Evolutionary conservation across 2,329 filamentous ascomycete species (phyloP), one percentile per base, ranked within the genome.

Genomic region (Biscogniauxia marginata): DNA sequence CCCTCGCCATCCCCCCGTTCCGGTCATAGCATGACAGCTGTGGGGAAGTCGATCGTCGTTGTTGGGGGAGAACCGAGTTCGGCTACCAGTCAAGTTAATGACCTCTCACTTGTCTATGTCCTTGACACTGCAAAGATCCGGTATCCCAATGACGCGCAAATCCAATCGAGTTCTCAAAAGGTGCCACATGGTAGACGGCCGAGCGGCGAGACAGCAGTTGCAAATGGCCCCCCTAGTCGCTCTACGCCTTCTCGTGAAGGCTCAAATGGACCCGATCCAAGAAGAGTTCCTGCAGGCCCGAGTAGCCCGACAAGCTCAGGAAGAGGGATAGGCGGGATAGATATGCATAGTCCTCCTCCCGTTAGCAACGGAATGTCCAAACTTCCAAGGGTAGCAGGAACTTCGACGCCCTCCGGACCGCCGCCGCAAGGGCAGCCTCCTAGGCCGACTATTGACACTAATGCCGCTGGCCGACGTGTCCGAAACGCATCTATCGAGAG

Each of bases 1-100:
- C 93, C 93, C 3, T 96, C 93, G 1, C 95, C 95, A 0, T 97
- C 93, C 3, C 87, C 95, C 25, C 84, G 95, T 58, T 98, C 93
- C 16, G 95, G 95, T 1, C 95, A 99, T 73, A 97, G 92, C 73
- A 98, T 99, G 95, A 98, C 95, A 2, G 87, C 92, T 2, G 91
- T 93, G 60, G 91, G 91, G 24, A 97, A 96, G 73, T 90, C 93
- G 57, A 88, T 99, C 60, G 88, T 98, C 49, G 91, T 98, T 44
- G 80, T 98, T 25, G 96, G 91, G 39, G 95, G 95, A 62, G 96
- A 99, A 73, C 95, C 95, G 13, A 98, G 93, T 72, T 93, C 92
- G 16, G 89, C 91, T 23, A 85, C 89, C 0, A 84, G 88, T 49
- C 86, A 95, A 66, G 85, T 90, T 25, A 88, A 87, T 59, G 95